Base-by-base conservation (phyloP, 768 basidiomycete genomes). In the Antrodiella citrinella region DNA sequence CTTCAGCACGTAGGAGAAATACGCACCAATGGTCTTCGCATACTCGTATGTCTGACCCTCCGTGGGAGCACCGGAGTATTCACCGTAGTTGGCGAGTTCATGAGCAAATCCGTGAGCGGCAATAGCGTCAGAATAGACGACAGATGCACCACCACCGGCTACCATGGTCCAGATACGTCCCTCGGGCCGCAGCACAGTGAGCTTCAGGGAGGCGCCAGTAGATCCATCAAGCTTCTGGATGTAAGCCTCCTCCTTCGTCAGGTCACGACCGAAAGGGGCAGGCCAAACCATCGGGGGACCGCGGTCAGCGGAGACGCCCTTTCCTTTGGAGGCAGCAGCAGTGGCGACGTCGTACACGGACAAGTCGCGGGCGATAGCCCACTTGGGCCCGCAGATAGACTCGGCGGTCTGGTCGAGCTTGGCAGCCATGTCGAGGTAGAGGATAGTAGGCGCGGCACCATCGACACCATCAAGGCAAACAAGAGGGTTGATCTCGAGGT, bases 161-260 rank as follows among this genome's bases (percentile, higher is more conserved):
- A 99, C 96, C 95, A 98, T 98, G 59, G 96, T 98, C 96, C 96
- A 99, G 57, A 99, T 82, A 54, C 94, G 87, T 53, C 95, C 96
- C 65, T 90, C 86, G 48, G 88, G 69, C 69, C 98, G 97, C 60
- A 99, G 75, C 47, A 99, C 95, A 39, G 96, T 99, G 42, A 99
- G 80, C 68, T 99, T 99, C 65, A 99, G 84, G 7, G 93, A 96
- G 60, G 96, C 93, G 73, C 96, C 95, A 40, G 96, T 99, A 19
- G 91, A 93, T 19, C 78, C 91, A 56, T 98, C 96, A 57, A 99
- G 81, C 68, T 96, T 96, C 73, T 96, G 92, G 67, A 99, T 97
- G 73, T 96, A 99, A 3, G 95, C 95, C 68, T 98, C 96, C 67
- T 98, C 96, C 73, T 92, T 94, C 64, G 96, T 97, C 69, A 99